Evolutionary conservation across 2,329 filamentous ascomycete species (phyloP).

Genomic region (Pseudocercospora musae): DNA sequence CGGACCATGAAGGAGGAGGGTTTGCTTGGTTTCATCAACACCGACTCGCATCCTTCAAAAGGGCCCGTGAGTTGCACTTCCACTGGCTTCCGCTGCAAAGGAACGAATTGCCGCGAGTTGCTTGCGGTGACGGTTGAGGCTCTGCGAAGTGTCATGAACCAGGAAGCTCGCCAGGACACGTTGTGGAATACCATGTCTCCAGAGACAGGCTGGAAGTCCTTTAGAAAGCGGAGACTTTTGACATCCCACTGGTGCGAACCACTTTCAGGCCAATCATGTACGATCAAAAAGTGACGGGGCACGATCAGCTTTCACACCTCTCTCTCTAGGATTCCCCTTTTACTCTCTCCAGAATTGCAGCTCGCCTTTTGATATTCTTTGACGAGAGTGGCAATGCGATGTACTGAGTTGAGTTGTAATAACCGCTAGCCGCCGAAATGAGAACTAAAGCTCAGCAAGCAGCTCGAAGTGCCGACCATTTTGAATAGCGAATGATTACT

Average conservation of each 20-base stretch:
- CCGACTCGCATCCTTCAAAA: background rate
- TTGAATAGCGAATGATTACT: background rate
- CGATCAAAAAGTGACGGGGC: background rate
- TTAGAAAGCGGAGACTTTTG: background rate
- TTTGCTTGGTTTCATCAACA: background rate
- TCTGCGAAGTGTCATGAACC: background rate
- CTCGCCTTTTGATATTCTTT: too few species aligned
- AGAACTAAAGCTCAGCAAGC: background rate
- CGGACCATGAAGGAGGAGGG: background rate
- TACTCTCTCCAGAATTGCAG: too few species aligned
- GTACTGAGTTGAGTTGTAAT: background rate
- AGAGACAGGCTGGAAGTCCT: background rate
- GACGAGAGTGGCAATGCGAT: too few species aligned
- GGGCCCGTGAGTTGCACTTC: constrained; percentile 1
- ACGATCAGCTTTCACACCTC: background rate
- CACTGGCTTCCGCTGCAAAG: background rate
- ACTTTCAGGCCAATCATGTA: background rate
- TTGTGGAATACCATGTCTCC: background rate
- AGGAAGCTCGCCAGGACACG: background rate
- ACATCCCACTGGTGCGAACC: background rate
- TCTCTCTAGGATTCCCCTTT: background rate
- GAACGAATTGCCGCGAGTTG: background rate
- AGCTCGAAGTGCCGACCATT: background rate
- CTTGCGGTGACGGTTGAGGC: background rate
- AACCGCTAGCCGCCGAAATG: background rate